A percentile compares a stretch with the other conserved stretches of the same genome.
These are phyloP conservation scores for Fusarium goolgardi DNA, from an alignment of 2,329 filamentous ascomycete species.

Conservation along the genomic window DNA sequence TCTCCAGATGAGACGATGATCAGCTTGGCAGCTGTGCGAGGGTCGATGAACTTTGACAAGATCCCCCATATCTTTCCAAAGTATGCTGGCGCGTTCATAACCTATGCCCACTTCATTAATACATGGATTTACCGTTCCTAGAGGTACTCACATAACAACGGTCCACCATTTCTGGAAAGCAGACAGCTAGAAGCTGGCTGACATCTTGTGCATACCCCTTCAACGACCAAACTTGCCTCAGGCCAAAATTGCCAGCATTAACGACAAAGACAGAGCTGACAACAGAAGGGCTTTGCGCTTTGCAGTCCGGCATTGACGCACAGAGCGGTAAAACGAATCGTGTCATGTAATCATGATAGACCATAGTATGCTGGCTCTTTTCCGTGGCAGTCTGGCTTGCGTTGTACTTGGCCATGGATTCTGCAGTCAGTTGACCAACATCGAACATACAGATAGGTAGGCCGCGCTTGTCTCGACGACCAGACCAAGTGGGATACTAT, in stretches of 20 bases:
- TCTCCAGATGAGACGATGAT: not conserved
- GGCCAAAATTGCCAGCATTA: not conserved
- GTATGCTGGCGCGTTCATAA: not conserved
- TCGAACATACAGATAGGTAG: slow-evolving; percentile 1
- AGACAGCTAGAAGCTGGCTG: not conserved
- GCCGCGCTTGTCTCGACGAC: not conserved
- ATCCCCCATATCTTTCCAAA: slow-evolving; percentile 8
- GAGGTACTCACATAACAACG: not conserved
- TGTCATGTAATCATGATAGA: not conserved
- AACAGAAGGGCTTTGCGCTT: not conserved
- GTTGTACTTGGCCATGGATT: slow-evolving; percentile 1
- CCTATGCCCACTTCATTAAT: not conserved
- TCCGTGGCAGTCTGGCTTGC: not conserved
- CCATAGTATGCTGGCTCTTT: not conserved
- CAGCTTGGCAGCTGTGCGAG: not conserved
- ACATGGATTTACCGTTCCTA: too few species aligned
- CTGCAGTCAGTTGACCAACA: not conserved
- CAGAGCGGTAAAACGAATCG: not conserved
- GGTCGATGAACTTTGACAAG: not conserved
- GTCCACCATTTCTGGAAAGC: not conserved
- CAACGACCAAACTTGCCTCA: slow-evolving; percentile 7
- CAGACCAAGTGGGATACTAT: not conserved
- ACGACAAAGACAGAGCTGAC: not conserved
- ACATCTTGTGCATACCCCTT: not conserved
- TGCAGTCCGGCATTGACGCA: not conserved